Evolutionary conservation across 177 flowering plant genomes (phyloP), one percentile per base, ranked within the genome.

Genomic region (Vitis hybrid): DNA sequence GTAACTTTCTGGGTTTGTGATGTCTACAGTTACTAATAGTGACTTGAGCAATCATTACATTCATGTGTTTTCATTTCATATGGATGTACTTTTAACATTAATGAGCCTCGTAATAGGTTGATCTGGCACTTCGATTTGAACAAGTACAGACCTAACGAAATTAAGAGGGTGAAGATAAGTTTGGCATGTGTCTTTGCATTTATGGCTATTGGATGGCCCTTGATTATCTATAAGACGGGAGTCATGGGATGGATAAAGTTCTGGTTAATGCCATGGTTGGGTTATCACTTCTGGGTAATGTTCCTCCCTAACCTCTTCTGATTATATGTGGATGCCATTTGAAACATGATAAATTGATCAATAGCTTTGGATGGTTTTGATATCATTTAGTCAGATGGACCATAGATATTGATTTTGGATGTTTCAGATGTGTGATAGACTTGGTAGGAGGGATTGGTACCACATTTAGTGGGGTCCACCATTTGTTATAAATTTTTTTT

Each of bases 231-330:
- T 66, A 85, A 86, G 79, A 74, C 88, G 6, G 97, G 99, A 51
- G 59, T 94, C 18, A n/a, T 78, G 62, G 99, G 99, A 68, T 93
- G 98, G 99, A 70, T 92, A 66, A 92, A 92, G 79, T 92, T 84
- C 86, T 92, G 99, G 99, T 77, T 92, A 73, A 91, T 92, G 94
- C 98, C 98, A 56, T 94, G 97, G 94, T 72, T 94, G 74, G 97
- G 92, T 54, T 94, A 93, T 79, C 98, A 94, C 71, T 94, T 94
- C 65, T 94, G 98, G 98, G 98, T 94, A 88, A 72, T 56, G 17
- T 56, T 74, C 56, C 67, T 78, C 60, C 50, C 70, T 68, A 3
- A 23, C 59, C 34, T 59, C 12, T 34, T 39, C 32, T 49, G 45
- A 56, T 57, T 49, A 6, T 39, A 39, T 39, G 45, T 39, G 45